Evolutionary conservation across 2,329 filamentous ascomycete species (phyloP).

Genomic region (Endoconidiophora polonica): DNA sequence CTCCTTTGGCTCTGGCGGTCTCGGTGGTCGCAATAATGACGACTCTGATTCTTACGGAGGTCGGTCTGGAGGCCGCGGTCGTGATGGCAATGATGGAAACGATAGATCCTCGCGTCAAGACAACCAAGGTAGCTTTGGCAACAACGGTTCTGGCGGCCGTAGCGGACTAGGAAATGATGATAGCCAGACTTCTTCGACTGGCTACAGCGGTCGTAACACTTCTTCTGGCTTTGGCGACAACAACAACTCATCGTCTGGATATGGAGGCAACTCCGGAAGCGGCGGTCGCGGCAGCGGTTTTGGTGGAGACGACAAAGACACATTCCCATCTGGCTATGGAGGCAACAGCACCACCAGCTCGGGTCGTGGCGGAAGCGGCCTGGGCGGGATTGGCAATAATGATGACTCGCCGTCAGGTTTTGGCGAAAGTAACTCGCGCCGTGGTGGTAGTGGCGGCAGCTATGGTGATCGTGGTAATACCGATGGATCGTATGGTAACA

Average conservation of each 20-base stretch:
- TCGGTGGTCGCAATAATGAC: conserved; percentile 13
- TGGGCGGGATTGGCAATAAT: conserved; percentile 11
- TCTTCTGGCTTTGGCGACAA: not conserved
- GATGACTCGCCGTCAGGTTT: conserved; percentile 14
- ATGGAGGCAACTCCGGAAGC: conserved; percentile 11
- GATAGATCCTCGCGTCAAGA: conserved; percentile 13
- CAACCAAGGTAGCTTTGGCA: not conserved
- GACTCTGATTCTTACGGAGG: conserved; percentile 14
- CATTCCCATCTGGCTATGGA: conserved; percentile 13
- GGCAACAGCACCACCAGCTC: not conserved
- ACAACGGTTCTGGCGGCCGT: not conserved
- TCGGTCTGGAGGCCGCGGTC: conserved; percentile 4
- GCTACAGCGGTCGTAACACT: not conserved
- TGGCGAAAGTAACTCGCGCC: conserved; percentile 14
- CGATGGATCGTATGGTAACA: conserved; percentile 14
- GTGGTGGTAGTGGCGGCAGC: conserved; percentile 12
- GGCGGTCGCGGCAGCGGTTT: conserved; percentile 14
- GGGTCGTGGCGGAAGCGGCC: not conserved
- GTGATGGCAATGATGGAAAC: conserved; percentile 1
- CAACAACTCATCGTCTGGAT: not conserved
- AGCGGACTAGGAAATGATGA: not conserved
- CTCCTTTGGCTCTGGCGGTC: conserved; percentile 13
- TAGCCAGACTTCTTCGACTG: not conserved
- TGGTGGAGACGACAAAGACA: conserved; percentile 5
- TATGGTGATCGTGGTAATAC: not conserved